These are phyloP conservation scores for Trametes villosa DNA, from an alignment of 768 basidiomycete species.

Conservation along the genomic window DNA sequence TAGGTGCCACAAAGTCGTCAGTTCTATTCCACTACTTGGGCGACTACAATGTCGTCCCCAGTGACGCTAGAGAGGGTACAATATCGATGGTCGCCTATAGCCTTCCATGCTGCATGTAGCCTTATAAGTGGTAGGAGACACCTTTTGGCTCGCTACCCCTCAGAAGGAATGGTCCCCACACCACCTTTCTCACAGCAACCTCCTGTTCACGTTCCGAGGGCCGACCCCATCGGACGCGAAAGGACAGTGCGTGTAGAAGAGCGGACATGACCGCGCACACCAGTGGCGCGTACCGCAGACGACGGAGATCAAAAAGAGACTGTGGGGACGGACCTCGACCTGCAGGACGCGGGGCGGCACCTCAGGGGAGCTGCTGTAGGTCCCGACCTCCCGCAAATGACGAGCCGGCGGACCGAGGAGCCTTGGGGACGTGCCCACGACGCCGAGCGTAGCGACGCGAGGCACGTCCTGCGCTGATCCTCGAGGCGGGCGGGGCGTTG, in stretches of 20 bases:
- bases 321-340: conserved; percentile 5
- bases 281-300: neutral
- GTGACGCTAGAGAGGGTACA: no score
- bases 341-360: conserved; percentile 11
- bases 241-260: neutral
- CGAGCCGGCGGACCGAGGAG: neutral
- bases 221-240: neutral
- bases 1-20: no score
- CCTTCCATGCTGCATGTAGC: no score
- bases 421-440: conserved; percentile 5
- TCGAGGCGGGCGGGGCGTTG: conserved; percentile 11
- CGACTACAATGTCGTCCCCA: no score
- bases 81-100: no score
- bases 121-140: no score
- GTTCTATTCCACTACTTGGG: no score
- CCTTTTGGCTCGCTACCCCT: no score
- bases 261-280: neutral
- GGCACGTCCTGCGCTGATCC: conserved; percentile 18
- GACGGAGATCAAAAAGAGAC: neutral
- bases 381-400: conserved; percentile 4
- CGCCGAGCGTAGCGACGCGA: conserved; percentile 16
- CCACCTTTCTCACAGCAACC: neutral
- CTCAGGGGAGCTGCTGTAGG: neutral
- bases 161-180: no score
- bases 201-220: neutral